Percentiles rank a stretch among this genome's conserved stretches.
phyloP scores from a whole-genome alignment of 2,329 filamentous ascomycete species.

The Fusarium liriodendri region DNA sequence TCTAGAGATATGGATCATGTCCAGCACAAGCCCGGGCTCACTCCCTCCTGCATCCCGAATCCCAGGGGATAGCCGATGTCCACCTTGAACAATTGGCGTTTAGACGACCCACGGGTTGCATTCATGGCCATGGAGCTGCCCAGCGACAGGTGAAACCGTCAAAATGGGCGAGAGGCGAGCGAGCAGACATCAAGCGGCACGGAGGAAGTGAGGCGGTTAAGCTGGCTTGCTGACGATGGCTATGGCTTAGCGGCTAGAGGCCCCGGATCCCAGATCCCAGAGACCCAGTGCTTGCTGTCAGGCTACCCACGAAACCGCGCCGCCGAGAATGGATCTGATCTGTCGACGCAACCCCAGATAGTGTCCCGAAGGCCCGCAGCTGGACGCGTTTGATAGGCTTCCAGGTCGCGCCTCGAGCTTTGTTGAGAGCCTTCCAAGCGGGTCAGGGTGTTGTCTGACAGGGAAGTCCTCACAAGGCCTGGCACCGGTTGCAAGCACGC shows the following conservation, averaged over 20 bases:
- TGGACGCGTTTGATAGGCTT: conserved; percentile 19
- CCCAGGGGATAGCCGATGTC: background rate
- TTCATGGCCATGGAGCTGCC: conserved; percentile 20
- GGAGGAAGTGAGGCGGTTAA: conserved; percentile 41
- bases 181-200: conserved; percentile 14
- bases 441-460: conserved; percentile 36
- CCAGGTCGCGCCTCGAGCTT: conserved; percentile 11
- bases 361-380: conserved; percentile 37
- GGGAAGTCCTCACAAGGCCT: conserved; percentile 38
- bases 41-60: background rate
- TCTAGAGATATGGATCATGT: background rate
- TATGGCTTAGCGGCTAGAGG: conserved; percentile 26
- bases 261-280: conserved; percentile 35
- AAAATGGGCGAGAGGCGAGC: conserved; percentile 14
- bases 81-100: background rate
- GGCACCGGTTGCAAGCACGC: conserved; percentile 47
- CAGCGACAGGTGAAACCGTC: conserved; percentile 21
- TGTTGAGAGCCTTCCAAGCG: conserved; percentile 33
- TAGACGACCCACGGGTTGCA: background rate
- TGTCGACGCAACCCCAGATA: conserved; percentile 44
- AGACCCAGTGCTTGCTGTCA: conserved; percentile 33
- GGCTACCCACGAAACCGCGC: conserved; percentile 39
- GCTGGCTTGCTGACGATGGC: conserved; percentile 21
- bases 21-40: background rate
- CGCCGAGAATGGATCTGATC: conserved; percentile 47